Evolutionary conservation across 257 asterid genomes (phyloP).

Genomic region (Plantago elongata): DNA sequence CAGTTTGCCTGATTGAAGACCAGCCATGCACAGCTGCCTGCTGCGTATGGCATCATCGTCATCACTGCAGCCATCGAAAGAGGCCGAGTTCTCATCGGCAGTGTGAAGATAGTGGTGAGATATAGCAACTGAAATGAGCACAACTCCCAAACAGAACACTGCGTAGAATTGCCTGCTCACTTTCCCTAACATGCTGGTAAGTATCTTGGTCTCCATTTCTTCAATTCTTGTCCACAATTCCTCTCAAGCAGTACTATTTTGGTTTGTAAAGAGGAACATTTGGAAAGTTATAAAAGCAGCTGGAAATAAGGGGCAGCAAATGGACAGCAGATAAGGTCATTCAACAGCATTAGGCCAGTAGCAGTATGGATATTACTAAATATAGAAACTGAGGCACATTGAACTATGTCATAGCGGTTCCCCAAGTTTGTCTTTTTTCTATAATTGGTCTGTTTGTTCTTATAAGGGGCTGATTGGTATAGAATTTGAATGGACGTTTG

Average conservation of each 20-base stretch:
- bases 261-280: too few relatives aligned
- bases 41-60: slow-evolving; percentile 2
- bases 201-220: slow-evolving; percentile 22
- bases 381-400: background rate
- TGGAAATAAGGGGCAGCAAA: background rate
- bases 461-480: too few relatives aligned
- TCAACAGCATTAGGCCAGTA: too few relatives aligned
- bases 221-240: background rate
- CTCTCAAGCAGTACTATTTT: too few relatives aligned
- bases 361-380: background rate
- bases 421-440: background rate
- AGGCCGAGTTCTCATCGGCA: slow-evolving; percentile 1
- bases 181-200: slow-evolving; percentile 27
- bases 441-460: background rate
- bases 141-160: slow-evolving; percentile 37
- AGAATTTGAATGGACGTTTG: too few relatives aligned
- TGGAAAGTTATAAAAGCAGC: background rate
- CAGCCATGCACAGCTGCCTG: background rate
- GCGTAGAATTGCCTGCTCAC: slow-evolving; percentile 45
- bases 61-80: slow-evolving; percentile 4
- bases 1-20: background rate
- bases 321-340: too few relatives aligned
- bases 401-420: background rate
- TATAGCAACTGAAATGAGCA: slow-evolving; percentile 29
- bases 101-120: slow-evolving; percentile 22